Percentiles rank a stretch among this genome's conserved stretches.
These are phyloP conservation scores for Arachis stenosperma DNA, from an alignment of 306 rosid genomes.

Conservation along the genomic window DNA sequence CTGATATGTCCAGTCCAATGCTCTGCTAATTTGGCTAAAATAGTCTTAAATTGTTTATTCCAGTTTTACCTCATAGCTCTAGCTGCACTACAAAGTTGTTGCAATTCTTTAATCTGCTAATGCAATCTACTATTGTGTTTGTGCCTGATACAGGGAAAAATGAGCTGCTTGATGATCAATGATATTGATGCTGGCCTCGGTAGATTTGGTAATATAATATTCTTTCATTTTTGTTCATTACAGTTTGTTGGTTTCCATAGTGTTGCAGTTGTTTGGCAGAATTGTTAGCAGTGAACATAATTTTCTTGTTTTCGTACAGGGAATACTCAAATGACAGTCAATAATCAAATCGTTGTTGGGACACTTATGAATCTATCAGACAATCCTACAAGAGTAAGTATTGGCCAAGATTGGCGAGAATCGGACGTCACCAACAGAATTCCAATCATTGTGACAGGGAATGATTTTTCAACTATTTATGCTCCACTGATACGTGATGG, in stretches of 20 bases:
- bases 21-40: conserved; percentile 22
- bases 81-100: conserved; percentile 11
- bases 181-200: conserved; percentile 98
- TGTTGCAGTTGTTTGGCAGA: conserved; percentile 25
- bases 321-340: conserved; percentile 94
- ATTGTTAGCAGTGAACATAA: conserved; percentile 11
- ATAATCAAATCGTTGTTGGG: conserved; percentile 97
- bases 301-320: conserved; percentile 52
- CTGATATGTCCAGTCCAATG: conserved; percentile 6
- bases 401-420: conserved; percentile 94
- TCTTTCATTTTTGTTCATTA: conserved; percentile 9
- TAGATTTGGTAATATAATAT: conserved; percentile 72
- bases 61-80: not conserved
- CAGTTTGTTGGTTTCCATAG: not conserved
- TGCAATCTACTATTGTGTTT: conserved; percentile 34
- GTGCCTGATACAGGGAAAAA: conserved; percentile 68
- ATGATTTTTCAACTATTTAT: conserved; percentile 90
- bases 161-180: conserved; percentile 98
- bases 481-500: conserved; percentile 98
- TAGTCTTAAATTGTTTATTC: conserved; percentile 7
- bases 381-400: conserved; percentile 90
- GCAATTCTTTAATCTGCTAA: conserved; percentile 35
- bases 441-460: conserved; percentile 95
- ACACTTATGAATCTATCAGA: conserved; percentile 94
- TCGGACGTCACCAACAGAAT: conserved; percentile 76